Percentiles rank a stretch among this genome's conserved stretches.
Evolutionary conservation across 1,284 basidiomycete species (phyloP).

Genomic region (Rhodotorula sp.): DNA sequence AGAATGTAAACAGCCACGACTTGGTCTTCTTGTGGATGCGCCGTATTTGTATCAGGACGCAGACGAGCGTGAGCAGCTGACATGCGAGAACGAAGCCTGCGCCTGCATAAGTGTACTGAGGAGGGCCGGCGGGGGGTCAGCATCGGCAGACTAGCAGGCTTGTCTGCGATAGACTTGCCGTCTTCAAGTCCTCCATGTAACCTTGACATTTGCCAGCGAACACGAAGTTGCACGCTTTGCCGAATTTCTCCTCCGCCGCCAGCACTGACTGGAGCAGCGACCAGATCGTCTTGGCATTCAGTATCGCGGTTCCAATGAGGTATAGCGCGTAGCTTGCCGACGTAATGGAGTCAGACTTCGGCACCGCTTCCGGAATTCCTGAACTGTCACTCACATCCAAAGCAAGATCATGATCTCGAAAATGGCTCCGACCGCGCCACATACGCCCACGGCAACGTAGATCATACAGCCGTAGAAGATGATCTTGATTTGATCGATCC

Average conservation of each 20-base stretch:
- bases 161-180: not conserved
- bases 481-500: conserved; percentile 11
- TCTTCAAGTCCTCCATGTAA: not conserved
- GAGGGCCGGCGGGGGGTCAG: not conserved
- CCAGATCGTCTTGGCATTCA: conserved; percentile 5
- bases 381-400: not conserved
- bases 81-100: conserved; percentile 7
- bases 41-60: conserved; percentile 10
- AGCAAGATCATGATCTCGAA: conserved; percentile 12
- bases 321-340: conserved; percentile 7
- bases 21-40: conserved; percentile 15
- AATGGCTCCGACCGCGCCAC: conserved; percentile 10
- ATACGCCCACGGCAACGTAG: conserved; percentile 2
- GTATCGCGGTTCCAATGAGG: not conserved
- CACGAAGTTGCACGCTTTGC: conserved; percentile 6
- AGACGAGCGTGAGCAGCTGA: conserved; percentile 19
- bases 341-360: not conserved
- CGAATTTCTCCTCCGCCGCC: not conserved
- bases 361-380: not conserved
- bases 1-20: conserved; percentile 19
- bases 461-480: conserved; percentile 9
- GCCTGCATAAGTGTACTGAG: conserved; percentile 10
- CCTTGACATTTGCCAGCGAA: conserved; percentile 13
- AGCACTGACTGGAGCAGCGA: conserved; percentile 1
- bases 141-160: no score